phyloP scores from a whole-genome alignment of 495 filamentous ascomycete species.

The Aeminium ludgeri region DNA sequence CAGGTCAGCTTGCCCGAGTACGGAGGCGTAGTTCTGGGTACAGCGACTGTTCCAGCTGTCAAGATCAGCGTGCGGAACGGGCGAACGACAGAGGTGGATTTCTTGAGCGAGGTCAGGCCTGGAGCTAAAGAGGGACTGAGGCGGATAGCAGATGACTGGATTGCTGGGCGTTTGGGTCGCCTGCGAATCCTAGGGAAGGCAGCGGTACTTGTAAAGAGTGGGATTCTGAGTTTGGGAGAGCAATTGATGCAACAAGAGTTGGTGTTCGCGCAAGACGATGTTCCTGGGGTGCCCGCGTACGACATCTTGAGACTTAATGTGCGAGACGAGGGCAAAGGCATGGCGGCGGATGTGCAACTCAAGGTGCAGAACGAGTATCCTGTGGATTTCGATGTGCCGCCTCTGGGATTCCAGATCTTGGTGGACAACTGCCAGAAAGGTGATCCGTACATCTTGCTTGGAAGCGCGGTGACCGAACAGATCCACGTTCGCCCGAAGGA shows the following conservation, averaged over 20 bases:
- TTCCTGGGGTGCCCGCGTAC: constrained; percentile 63
- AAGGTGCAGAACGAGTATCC: constrained; percentile 55
- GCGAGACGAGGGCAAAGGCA: constrained; percentile 44
- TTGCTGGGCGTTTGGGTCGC: constrained; percentile 54
- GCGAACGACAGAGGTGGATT: constrained; percentile 55
- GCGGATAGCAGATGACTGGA: constrained; percentile 70
- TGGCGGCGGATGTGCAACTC: constrained; percentile 62
- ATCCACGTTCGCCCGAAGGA: constrained; percentile 47
- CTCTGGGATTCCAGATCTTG: constrained; percentile 66
- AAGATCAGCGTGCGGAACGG: constrained; percentile 60
- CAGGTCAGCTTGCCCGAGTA: constrained; percentile 75
- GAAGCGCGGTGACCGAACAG: constrained; percentile 49
- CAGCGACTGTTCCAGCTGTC: constrained; percentile 54
- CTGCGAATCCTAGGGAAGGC: constrained; percentile 55
- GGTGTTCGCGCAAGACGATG: constrained; percentile 62
- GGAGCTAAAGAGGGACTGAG: constrained; percentile 65
- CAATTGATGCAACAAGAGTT: constrained; percentile 55
- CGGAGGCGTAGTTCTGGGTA: constrained; percentile 57
- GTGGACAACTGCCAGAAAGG: constrained; percentile 55
- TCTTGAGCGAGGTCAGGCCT: constrained; percentile 55
- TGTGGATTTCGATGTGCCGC: constrained; percentile 52
- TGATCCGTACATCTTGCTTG: constrained; percentile 52
- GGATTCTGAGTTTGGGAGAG: constrained; percentile 56
- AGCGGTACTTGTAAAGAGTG: constrained; percentile 53
- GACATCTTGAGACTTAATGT: constrained; percentile 62